Evolutionary conservation across 345 rosid genomes (phyloP).

Genomic region (sweet orange (Citrus sinensis)): DVS_A1.0 CM039162.1:83001-83500

Average conservation of each 20-base stretch:
- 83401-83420: neutral
- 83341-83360: conserved; percentile 27
- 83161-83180: neutral
- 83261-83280: neutral
- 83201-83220: neutral
- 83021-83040: neutral
- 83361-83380: conserved; percentile 21
- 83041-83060: neutral
- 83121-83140: conserved; percentile 73
- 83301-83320: conserved; percentile 85
- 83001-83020: neutral
- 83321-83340: conserved; percentile 44
- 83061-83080: conserved; percentile 26
- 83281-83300: conserved; percentile 46
- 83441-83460: neutral
- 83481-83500: neutral
- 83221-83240: neutral
- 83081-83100: conserved; percentile 84
- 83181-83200: conserved; percentile 25
- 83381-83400: conserved; percentile 27
- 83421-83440: neutral
- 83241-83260: neutral
- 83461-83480: neutral
- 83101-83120: conserved; percentile 54
- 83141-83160: conserved; percentile 64